phyloP scores from a whole-genome alignment of 495 filamentous ascomycete genomes.

The Beverwykella pulmonaria region DNA sequence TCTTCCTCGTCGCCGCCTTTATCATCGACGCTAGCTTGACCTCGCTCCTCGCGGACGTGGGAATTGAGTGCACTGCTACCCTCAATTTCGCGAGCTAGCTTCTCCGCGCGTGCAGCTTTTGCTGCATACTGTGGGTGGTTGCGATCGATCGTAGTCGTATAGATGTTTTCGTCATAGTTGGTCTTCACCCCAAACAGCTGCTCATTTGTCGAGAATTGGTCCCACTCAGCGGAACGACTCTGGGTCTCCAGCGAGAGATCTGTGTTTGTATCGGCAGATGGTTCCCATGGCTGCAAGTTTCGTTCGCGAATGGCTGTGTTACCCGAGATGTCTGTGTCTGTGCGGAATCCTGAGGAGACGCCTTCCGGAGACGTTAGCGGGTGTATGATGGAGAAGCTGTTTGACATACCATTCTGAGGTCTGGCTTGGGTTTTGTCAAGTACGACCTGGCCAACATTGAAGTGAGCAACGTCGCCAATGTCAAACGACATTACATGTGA shows the following conservation, averaged over 20 bases:
- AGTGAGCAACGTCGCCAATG: conserved; percentile 71
- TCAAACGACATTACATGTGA: conserved; percentile 79
- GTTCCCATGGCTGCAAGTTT: conserved; percentile 81
- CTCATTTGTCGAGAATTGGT: conserved; percentile 93
- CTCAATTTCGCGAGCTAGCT: conserved; percentile 89
- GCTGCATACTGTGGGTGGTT: conserved; percentile 77
- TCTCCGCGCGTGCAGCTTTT: conserved; percentile 73
- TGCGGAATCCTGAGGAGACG: conserved; percentile 68
- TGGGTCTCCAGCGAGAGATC: conserved; percentile 71
- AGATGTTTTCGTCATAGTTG: conserved; percentile 89
- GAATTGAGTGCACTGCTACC: conserved; percentile 64
- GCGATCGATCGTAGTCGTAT: conserved; percentile 87
- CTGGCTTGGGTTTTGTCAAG: conserved; percentile 56
- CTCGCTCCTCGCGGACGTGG: conserved; percentile 87
- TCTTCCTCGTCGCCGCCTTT: conserved; percentile 81
- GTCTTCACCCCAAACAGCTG: conserved; percentile 81
- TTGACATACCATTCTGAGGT: conserved; percentile 69
- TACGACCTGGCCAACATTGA: conserved; percentile 61
- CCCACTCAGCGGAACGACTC: conserved; percentile 60
- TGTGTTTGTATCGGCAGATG: conserved; percentile 59
- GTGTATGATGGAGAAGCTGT: not conserved
- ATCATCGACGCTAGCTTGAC: conserved; percentile 65
- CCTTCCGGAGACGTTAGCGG: conserved; percentile 42
- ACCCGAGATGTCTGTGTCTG: conserved; percentile 85
- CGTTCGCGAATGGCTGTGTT: conserved; percentile 70